These are phyloP conservation scores for Saccharomycopsis babjevae DNA, from an alignment of 805 yeast species.

Conservation along the genomic window DNA sequence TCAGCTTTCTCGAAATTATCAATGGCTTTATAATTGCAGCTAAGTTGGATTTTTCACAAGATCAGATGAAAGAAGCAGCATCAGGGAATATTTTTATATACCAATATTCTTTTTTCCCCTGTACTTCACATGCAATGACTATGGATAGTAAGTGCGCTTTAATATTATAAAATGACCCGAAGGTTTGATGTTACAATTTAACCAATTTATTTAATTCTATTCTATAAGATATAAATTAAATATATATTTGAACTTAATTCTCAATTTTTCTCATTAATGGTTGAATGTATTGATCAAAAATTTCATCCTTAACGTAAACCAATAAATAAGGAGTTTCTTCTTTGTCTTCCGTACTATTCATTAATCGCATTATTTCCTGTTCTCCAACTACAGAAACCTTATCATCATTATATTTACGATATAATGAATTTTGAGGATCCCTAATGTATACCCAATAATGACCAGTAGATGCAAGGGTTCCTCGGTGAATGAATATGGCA, in stretches of 20 bases:
- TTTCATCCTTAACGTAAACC: slow-evolving; percentile 65
- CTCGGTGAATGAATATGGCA: slow-evolving; percentile 90
- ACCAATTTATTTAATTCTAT: too few relatives aligned
- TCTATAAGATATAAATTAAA: too few relatives aligned
- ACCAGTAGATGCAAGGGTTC: slow-evolving; percentile 83
- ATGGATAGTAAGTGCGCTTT: background rate
- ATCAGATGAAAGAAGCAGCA: background rate
- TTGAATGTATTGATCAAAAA: slow-evolving; percentile 43
- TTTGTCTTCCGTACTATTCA: slow-evolving; percentile 55
- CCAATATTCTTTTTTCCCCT: background rate
- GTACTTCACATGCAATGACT: background rate
- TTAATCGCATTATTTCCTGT: slow-evolving; percentile 40
- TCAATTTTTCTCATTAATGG: slow-evolving; percentile 46
- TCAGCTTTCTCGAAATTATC: too few relatives aligned
- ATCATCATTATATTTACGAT: slow-evolving; percentile 91
- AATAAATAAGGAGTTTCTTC: slow-evolving; percentile 92
- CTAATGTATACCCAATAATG: slow-evolving; percentile 94
- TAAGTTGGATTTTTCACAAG: background rate
- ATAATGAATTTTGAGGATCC: slow-evolving; percentile 57
- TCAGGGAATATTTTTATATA: background rate
- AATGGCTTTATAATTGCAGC: background rate
- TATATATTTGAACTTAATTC: background rate
- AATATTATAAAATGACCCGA: background rate
- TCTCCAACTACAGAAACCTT: slow-evolving; percentile 72
- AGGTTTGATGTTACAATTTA: too few relatives aligned